Evolutionary conservation across 345 rosid species (phyloP).

Genomic region (Euphorbia lathyris): DNA sequence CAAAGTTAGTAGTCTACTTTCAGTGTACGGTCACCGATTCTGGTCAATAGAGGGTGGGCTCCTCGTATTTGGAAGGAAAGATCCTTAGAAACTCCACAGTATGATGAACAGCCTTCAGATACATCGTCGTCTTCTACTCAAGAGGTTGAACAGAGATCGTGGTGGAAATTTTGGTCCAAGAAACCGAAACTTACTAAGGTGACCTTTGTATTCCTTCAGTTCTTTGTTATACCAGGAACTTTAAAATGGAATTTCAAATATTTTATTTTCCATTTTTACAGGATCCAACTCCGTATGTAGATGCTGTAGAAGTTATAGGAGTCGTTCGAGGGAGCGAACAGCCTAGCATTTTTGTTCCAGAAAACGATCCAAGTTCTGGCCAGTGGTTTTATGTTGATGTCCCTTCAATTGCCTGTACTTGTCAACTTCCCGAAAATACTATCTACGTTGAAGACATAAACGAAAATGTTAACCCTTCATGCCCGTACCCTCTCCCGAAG

Average conservation of each 20-base stretch:
- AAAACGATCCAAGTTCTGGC: conserved; percentile 64
- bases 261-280: conserved; percentile 30
- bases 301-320: conserved; percentile 66
- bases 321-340: conserved; percentile 88
- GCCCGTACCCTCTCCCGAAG: conserved; percentile 89
- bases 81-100: conserved; percentile 34
- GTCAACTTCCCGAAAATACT: conserved; percentile 65
- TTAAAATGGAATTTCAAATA: conserved; percentile 9
- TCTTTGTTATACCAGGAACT: conserved; percentile 10
- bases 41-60: conserved; percentile 97
- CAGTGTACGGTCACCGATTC: conserved; percentile 75
- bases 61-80: conserved; percentile 93
- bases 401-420: conserved; percentile 63
- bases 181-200: conserved; percentile 52
- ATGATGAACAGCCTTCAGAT: conserved; percentile 32
- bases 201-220: conserved; percentile 16
- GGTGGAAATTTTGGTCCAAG: conserved; percentile 80
- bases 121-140: conserved; percentile 25
- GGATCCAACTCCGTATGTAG: conserved; percentile 37
- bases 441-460: conserved; percentile 71
- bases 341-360: conserved; percentile 91
- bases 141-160: conserved; percentile 34
- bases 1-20: conserved; percentile 19
- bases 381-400: conserved; percentile 94
- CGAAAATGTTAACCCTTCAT: conserved; percentile 63